A percentile compares a stretch with the other conserved stretches of the same genome.
Conservation (phyloP, 1,284 basidiomycete species). For the Calocybe gambosa region DNA sequence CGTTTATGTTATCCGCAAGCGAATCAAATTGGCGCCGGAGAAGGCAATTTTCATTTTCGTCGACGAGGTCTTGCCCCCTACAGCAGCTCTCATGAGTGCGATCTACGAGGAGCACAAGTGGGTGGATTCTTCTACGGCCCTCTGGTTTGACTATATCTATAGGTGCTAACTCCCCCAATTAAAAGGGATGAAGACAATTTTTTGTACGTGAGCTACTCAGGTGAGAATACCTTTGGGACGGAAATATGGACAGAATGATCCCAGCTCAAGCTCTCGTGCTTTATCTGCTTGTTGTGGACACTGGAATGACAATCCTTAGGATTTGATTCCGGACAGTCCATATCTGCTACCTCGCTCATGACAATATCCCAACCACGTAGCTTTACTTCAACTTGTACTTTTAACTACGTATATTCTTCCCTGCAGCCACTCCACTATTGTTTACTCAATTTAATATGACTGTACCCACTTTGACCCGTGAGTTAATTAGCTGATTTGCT, state of each 20-base stretch:
- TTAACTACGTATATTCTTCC: constrained; percentile 16
- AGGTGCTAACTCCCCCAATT: constrained; percentile 17
- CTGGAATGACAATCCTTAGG: constrained; percentile 22
- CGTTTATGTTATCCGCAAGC: constrained; percentile 99
- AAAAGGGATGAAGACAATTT: constrained; percentile 92
- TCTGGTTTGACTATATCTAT: background rate
- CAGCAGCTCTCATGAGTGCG: constrained; percentile 96
- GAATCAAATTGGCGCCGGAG: constrained; percentile 99
- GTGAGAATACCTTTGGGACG: constrained; percentile 91
- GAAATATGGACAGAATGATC: constrained; percentile 43
- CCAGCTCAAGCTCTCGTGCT: constrained; percentile 8
- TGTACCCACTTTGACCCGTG: no score
- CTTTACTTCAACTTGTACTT: constrained; percentile 21
- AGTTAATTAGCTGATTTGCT: no score
- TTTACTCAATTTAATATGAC: constrained; percentile 14
- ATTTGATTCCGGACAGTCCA: constrained; percentile 1
- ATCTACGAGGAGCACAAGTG: constrained; percentile 99
- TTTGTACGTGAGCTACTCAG: constrained; percentile 94
- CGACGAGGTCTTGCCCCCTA: constrained; percentile 96
- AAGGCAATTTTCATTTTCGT: constrained; percentile 99
- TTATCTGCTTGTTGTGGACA: constrained; percentile 20
- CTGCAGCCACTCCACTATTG: constrained; percentile 25
- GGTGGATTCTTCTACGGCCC: constrained; percentile 27
- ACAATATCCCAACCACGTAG: constrained; percentile 12
- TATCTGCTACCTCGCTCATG: constrained; percentile 10